These are phyloP conservation scores for Xerocomellus chrysenteron DNA, from an alignment of 768 basidiomycete genomes.

Conservation along the genomic window DNA sequence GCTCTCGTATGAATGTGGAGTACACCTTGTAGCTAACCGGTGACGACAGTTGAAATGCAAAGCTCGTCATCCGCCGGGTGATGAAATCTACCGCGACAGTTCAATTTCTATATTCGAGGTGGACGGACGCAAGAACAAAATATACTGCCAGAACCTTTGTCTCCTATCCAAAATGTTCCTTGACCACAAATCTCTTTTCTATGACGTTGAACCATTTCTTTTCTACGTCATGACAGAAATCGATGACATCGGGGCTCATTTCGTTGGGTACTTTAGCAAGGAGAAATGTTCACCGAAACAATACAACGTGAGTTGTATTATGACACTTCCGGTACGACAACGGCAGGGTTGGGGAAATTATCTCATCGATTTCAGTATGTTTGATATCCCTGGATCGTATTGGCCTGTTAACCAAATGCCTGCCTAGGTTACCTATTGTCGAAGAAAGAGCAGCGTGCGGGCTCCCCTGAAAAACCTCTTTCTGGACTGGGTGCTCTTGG, in stretches of 20 bases:
- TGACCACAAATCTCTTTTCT: constrained; percentile 97
- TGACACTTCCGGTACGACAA: constrained; percentile 95
- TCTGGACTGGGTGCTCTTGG: constrained; percentile 89
- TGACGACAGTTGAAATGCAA: constrained; percentile 85
- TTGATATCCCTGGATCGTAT: constrained; percentile 5
- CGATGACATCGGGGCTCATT: constrained; percentile 87
- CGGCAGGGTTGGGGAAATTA: constrained; percentile 96
- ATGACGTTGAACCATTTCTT: constrained; percentile 98
- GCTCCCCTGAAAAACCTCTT: constrained; percentile 95
- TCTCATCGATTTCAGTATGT: constrained; percentile 93
- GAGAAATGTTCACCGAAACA: constrained; percentile 96
- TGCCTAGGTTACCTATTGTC: constrained; percentile 86
- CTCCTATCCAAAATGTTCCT: constrained; percentile 98
- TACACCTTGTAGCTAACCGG: constrained; percentile 9
- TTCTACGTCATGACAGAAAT: constrained; percentile 97
- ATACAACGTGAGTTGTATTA: constrained; percentile 98
- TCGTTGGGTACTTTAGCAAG: constrained; percentile 98
- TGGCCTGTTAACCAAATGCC: not conserved
- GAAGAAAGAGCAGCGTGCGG: constrained; percentile 86
- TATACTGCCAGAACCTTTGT: constrained; percentile 98
- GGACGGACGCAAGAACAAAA: constrained; percentile 98
- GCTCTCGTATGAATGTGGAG: constrained; percentile 27
- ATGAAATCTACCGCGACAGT: constrained; percentile 95
- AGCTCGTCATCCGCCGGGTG: constrained; percentile 91
- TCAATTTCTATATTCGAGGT: constrained; percentile 92